Base-by-base conservation (phyloP, 106 monocot species). In the Phalaenopsis equestris region DNA sequence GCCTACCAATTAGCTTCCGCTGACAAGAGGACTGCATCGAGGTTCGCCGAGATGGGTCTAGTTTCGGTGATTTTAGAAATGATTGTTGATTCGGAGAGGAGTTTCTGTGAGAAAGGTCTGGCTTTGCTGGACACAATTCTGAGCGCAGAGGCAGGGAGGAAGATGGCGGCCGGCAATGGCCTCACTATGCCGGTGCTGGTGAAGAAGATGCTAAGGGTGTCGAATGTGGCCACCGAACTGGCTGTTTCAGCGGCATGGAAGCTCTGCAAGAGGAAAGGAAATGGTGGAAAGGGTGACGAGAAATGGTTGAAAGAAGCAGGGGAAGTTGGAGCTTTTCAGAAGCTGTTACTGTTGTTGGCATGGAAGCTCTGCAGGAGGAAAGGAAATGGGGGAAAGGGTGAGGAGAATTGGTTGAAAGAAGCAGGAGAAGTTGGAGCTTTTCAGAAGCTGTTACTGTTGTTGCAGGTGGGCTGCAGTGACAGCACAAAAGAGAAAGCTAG, bases 1-100 rank as follows among this genome's bases (percentile, higher is more conserved):
- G 72, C 78, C 65, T 89, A 73, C 84, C 61, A 81, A 82, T 38
- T 89, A 79, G 65, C 73, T 3, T 49, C 73, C 15, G 11, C 74
- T 17, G 49, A 39, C 43, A 80, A 89, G 47, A 61, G 39, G 23
- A 23, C 76, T 0, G 86, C 86, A 1, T 38, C 70, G 6, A 67
- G 52, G 43, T 83, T 87, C 17, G 89, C 61, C 7, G 86, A 79
- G 14, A 2, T 80, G 82, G 91, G 89, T 2, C 5, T 87, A 11
- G 81, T 91, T 70, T 41, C 84, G 1, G 0, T 83, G 52, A 76
- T 94, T 1, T n/a, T 94, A 19, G 93, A 94, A 42, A 56, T 82
- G 39, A 84, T 94, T 10, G 93, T 94, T 8, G 87, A 91, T 67
- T 75, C 79, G 15, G 93, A 94, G 36, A 91, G 73, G 81, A 89